phyloP scores from a whole-genome alignment of 2,329 filamentous ascomycete species.

The Ceratocystis colombiana region DNA sequence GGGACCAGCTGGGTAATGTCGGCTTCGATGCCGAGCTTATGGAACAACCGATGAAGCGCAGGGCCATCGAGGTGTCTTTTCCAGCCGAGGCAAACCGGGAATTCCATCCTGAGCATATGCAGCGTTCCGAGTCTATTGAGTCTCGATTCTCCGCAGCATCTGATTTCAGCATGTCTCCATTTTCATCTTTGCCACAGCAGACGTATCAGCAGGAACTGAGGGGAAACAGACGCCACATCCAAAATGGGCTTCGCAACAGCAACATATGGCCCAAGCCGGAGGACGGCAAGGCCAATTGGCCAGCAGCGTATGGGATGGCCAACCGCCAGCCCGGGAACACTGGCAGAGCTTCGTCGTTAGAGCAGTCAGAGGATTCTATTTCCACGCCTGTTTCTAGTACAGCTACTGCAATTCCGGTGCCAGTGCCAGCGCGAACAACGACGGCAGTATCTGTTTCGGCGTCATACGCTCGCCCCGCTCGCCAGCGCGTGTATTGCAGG shows the following conservation, averaged over 20 bases:
- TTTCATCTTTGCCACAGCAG: not conserved
- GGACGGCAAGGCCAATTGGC: conserved; percentile 11
- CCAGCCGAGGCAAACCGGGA: not conserved
- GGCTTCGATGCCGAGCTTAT: not conserved
- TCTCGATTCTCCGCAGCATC: not conserved
- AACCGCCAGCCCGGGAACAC: not conserved
- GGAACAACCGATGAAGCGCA: not conserved
- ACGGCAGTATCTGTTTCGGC: not conserved
- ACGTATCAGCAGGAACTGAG: not conserved
- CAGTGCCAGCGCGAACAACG: not conserved
- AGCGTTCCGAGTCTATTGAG: conserved; percentile 9
- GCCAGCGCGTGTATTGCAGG: conserved; percentile 48
- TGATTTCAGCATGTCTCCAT: not conserved
- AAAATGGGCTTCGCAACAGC: conserved; percentile 34
- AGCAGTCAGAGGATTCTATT: not conserved
- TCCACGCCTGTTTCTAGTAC: not conserved
- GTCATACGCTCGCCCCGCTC: conserved; percentile 13
- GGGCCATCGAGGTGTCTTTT: not conserved
- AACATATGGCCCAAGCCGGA: conserved; percentile 40
- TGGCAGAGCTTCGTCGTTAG: not conserved
- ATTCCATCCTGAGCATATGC: not conserved
- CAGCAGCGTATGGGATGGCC: not conserved
- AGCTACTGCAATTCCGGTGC: not conserved
- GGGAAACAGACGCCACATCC: conserved; percentile 34
- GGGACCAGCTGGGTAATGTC: too few relatives aligned